phyloP scores from a whole-genome alignment of 768 basidiomycete genomes.

The Rhodocollybia butyracea region DNA sequence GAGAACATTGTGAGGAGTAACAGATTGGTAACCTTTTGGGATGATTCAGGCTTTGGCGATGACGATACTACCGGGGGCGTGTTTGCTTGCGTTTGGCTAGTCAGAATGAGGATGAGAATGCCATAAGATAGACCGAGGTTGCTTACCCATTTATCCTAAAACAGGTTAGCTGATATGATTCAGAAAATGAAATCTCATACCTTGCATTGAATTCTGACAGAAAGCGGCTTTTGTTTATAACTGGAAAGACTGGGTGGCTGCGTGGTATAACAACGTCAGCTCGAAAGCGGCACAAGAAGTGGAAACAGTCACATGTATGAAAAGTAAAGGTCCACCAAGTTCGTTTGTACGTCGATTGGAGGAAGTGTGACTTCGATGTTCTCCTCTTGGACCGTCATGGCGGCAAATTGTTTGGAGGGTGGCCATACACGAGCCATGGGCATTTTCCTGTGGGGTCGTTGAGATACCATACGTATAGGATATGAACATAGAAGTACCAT shows the following conservation, averaged over 20 bases:
- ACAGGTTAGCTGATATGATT: not conserved
- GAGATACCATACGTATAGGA: slow-evolving; percentile 10
- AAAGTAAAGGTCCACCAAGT: slow-evolving; percentile 74
- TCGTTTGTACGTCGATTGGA: slow-evolving; percentile 57
- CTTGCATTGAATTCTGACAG: slow-evolving; percentile 56
- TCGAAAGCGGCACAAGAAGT: no score
- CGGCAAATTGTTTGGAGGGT: slow-evolving; percentile 41
- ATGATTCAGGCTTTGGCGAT: slow-evolving; percentile 46
- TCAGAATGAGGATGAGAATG: not conserved
- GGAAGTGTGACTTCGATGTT: slow-evolving; percentile 53
- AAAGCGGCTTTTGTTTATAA: slow-evolving; percentile 73
- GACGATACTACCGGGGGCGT: slow-evolving; percentile 26
- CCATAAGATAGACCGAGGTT: not conserved
- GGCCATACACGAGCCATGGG: slow-evolving; percentile 80
- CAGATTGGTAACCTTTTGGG: slow-evolving; percentile 64
- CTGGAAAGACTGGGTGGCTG: slow-evolving; percentile 83
- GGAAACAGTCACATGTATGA: no score
- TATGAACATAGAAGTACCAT: slow-evolving; percentile 40
- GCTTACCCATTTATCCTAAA: slow-evolving; percentile 11
- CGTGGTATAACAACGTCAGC: no score
- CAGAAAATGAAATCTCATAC: slow-evolving; percentile 27
- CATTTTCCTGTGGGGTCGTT: slow-evolving; percentile 44
- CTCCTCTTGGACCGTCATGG: slow-evolving; percentile 38
- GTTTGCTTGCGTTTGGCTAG: not conserved
- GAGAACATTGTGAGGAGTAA: slow-evolving; percentile 80